phyloP scores from a whole-genome alignment of 805 yeast genomes.

The Kregervanrija fluxuum region DNA sequence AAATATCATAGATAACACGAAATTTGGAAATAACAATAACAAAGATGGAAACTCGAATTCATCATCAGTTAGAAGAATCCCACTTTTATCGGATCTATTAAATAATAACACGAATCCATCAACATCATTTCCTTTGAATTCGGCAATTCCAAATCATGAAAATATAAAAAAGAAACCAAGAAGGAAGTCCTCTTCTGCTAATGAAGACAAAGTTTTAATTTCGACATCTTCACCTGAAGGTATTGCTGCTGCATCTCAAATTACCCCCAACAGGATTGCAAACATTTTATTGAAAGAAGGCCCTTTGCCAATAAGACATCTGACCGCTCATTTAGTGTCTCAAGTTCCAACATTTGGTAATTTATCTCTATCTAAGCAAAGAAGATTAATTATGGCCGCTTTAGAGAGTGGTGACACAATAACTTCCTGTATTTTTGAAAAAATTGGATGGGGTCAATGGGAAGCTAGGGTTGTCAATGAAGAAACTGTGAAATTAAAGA shows the following conservation, averaged over 20 bases:
- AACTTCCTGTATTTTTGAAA: slow-evolving; percentile 70
- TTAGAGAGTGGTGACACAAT: slow-evolving; percentile 63
- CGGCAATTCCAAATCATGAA: not conserved
- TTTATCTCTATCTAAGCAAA: slow-evolving; percentile 77
- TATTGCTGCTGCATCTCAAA: slow-evolving; percentile 76
- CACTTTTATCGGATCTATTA: too few species aligned
- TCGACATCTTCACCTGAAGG: slow-evolving; percentile 85
- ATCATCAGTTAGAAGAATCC: too few species aligned
- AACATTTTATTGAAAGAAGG: slow-evolving; percentile 64
- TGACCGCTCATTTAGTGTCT: slow-evolving; percentile 67
- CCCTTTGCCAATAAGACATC: slow-evolving; percentile 84
- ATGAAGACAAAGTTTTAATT: slow-evolving; percentile 29
- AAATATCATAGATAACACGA: too few species aligned
- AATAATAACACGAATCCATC: too few species aligned
- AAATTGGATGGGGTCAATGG: slow-evolving; percentile 99
- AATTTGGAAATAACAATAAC: too few species aligned
- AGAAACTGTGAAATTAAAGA: slow-evolving; percentile 19
- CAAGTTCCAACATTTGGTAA: slow-evolving; percentile 77
- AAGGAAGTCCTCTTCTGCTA: slow-evolving; percentile 6
- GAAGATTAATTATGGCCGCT: slow-evolving; percentile 84
- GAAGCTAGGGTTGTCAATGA: slow-evolving; percentile 49
- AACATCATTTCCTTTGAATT: too few species aligned
- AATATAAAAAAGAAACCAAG: slow-evolving; percentile 1
- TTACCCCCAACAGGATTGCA: slow-evolving; percentile 74
- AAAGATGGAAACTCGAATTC: too few species aligned